Evolutionary conservation across 106 monocot species (phyloP).

Genomic region (Gastrodia elata): DNA sequence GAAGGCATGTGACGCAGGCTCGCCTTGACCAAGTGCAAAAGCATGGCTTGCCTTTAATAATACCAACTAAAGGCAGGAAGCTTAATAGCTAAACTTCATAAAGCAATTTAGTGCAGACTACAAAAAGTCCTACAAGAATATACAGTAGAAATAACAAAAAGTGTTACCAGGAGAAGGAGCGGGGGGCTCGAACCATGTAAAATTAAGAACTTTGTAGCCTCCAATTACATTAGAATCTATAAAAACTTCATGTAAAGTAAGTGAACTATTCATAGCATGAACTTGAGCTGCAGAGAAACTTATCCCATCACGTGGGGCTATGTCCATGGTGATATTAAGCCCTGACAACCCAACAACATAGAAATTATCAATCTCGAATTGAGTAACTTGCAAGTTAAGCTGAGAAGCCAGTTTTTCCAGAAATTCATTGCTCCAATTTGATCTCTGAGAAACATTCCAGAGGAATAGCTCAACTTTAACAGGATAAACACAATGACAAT

Average conservation of each 20-base stretch:
- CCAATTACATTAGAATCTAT: conserved; percentile 69
- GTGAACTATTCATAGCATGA: conserved; percentile 43
- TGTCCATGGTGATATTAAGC: conserved; percentile 86
- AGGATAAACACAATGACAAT: conserved; percentile 90
- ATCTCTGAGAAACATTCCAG: conserved; percentile 67
- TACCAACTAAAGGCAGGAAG: background rate
- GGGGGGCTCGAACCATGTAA: conserved; percentile 69
- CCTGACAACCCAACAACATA: conserved; percentile 89
- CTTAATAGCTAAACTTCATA: background rate
- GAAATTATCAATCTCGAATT: conserved; percentile 88
- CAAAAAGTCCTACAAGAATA: background rate
- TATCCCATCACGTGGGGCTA: conserved; percentile 66
- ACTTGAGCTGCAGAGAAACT: conserved; percentile 65
- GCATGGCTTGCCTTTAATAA: background rate
- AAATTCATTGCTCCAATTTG: conserved; percentile 82
- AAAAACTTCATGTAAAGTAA: conserved; percentile 40
- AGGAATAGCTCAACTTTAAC: conserved; percentile 75
- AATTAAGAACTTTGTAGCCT: conserved; percentile 71
- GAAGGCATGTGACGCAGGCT: background rate
- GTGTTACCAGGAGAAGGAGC: conserved; percentile 79
- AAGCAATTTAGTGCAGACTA: background rate
- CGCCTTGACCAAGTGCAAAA: no score
- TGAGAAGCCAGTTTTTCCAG: conserved; percentile 78
- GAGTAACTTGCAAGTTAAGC: conserved; percentile 52
- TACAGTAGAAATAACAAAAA: background rate